Base-by-base conservation (phyloP, 805 yeast species). In the Pichia kluyveri region DNA sequence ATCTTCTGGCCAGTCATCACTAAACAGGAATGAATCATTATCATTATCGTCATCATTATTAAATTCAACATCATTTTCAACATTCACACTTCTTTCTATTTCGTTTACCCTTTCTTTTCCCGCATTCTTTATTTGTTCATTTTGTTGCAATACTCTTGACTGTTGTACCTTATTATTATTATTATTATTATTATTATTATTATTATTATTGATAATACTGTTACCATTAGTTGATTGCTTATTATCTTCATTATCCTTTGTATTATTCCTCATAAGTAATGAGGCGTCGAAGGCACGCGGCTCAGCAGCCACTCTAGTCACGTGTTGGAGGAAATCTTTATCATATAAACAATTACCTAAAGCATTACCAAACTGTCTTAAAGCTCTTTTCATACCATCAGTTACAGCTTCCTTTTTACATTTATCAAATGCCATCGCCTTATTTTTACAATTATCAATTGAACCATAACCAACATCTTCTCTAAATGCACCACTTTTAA, bases 321-420 rank as follows among this genome's bases (percentile, higher is more conserved):
- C 70, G 49, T 74, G 69, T 38, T 72, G 71, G 40, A 83, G 61
- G 50, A 80, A 82, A 44, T 77, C 79, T 56, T 82, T 82, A 60
- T 86, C 95, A 57, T 86, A 86, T n/a, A 86, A 72, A 64, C 95
- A 86, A 57, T 86, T 86, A 1, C 95, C 95, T 59, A 86, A 65
- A 0, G 86, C 81, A 54, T 82, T 78, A 38, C 95, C 96, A 59
- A 88, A 86, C 53, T 83, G 81, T 52, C 95, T 69, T 46, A 90
- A 69, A 14, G 91, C 82, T 44, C 93, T 70, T 64, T 88, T 89
- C 49, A 84, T 65, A 0, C 86, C 96, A 62, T 86, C 90, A 0
- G 90, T 84, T n/a, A 83, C 76, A 0, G 96, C 93, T 57, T 85
- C 93, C 57, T 87, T 86, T 61, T 80, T 82, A 48, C 95, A 84